Evolutionary conservation across 192 early-diverging fungal species (phyloP).

Genomic region (Martensiomyces pterosporus): DNA sequence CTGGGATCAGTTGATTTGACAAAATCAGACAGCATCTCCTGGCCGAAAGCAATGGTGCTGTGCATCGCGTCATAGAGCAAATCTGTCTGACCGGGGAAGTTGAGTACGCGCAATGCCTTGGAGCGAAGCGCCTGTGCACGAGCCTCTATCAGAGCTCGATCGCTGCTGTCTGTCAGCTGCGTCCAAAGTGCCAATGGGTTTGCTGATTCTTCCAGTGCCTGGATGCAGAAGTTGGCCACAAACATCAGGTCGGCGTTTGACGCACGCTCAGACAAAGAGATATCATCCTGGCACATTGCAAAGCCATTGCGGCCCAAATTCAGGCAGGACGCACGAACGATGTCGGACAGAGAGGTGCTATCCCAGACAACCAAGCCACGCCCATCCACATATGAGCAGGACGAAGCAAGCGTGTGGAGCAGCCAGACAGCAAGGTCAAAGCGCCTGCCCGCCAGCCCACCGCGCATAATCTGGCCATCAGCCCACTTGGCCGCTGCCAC

Average conservation of each 20-base stretch:
- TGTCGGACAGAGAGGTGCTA: background rate
- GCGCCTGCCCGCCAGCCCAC: background rate
- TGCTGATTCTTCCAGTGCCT: conserved; percentile 4
- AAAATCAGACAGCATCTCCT: background rate
- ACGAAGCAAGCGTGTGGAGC: conserved; percentile 1
- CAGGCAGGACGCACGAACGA: conserved; percentile 6
- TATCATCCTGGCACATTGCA: conserved; percentile 4
- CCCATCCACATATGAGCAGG: background rate
- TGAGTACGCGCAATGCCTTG: conserved; percentile 5
- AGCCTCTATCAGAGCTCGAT: background rate
- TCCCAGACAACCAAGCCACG: conserved; percentile 18
- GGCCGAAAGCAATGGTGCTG: background rate
- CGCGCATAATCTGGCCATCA: background rate
- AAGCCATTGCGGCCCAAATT: too few relatives aligned
- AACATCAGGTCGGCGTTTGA: conserved; percentile 6
- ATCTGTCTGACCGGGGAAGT: conserved; percentile 1
- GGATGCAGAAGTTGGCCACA: conserved; percentile 17
- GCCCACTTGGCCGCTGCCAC: conserved; percentile 15
- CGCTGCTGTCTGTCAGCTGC: background rate
- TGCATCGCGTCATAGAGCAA: conserved; percentile 1
- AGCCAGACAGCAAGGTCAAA: conserved; percentile 10
- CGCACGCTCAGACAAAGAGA: background rate
- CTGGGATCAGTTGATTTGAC: background rate
- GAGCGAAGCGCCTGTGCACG: conserved; percentile 8
- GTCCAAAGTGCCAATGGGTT: conserved; percentile 1